These are phyloP conservation scores for rapeseed (Brassica napus) DNA, from an alignment of 345 rosid genomes.

Conservation along the genomic window Da-Ae NC_063445.1:8975501-8976000, in stretches of 20 bases:
- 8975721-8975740: constrained; percentile 11
- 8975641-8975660: background rate
- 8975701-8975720: constrained; percentile 10
- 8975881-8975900: constrained; percentile 4
- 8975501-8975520: background rate
- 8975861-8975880: background rate
- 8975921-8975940: constrained; percentile 9
- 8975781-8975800: background rate
- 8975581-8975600: background rate
- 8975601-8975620: background rate
- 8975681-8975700: constrained; percentile 10
- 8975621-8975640: background rate
- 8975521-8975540: background rate
- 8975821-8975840: background rate
- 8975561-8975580: background rate
- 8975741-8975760: background rate
- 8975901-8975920: background rate
- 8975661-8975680: background rate
- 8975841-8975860: background rate
- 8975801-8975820: background rate
- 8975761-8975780: constrained; percentile 9
- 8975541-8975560: background rate
- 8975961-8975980: background rate
- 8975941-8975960: constrained; percentile 20
- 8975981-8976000: constrained; percentile 6